These are phyloP conservation scores for Picochlorum sp. DNA, from an alignment of 139 green algal species.

Conservation along the genomic window DNA sequence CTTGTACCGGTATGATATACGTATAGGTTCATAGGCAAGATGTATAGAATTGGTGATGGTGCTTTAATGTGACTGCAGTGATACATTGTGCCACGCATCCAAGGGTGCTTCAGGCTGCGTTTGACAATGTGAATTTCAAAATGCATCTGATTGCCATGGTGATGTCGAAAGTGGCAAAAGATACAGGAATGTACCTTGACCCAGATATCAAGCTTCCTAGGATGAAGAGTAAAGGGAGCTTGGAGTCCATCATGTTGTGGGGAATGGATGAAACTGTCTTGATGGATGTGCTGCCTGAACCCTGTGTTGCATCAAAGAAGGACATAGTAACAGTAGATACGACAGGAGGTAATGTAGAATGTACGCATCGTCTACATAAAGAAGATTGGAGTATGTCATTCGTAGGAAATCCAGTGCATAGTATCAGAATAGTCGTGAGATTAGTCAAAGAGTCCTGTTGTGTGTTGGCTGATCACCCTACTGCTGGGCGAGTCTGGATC, in stretches of 20 bases:
- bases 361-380: background rate
- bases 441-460: background rate
- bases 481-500: no score
- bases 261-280: no score
- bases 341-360: background rate
- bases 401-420: background rate
- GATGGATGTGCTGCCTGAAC: background rate
- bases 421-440: background rate
- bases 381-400: background rate
- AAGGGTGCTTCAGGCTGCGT: background rate
- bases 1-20: no score
- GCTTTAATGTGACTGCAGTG: background rate
- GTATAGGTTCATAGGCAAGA: no score
- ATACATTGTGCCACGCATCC: slow-evolving; percentile 4
- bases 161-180: background rate
- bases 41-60: no score
- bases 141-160: background rate
- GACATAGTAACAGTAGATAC: no score
- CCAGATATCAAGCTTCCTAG: slow-evolving; percentile 8
- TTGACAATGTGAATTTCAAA: background rate
- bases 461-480: background rate
- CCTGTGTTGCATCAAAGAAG: no score
- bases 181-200: background rate
- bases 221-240: slow-evolving; percentile 7
- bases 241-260: no score